Base-by-base conservation (phyloP, 257 asterid species). In the Nicotiana otophora region DNA sequence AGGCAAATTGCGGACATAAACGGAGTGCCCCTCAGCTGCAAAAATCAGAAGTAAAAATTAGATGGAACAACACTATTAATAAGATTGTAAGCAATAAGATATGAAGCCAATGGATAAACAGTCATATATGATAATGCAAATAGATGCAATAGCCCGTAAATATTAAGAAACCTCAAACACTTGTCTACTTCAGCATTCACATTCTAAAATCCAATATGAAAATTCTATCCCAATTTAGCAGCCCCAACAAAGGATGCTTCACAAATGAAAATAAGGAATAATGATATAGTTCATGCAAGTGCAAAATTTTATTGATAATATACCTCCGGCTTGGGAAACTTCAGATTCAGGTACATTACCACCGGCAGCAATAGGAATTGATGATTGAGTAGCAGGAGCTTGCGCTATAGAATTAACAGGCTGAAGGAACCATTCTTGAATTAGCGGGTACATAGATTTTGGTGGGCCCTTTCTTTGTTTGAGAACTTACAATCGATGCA, bases 401-500 rank as follows among this genome's bases (percentile, higher is more conserved):
- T 30, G 31, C 2, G 70, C 74, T 14, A 79, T 28, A 10, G 68
- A 58, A 48, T 65, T 61, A 61, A 64, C 55, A 19, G 72, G 67
- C 58, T 78, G 78, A 55, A 1, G 78, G 58, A 70, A 33, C 34
- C 82, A 62, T 3, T 65, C 82, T 61, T 57, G 82, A 16, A 61
- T 61, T 36, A 61, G 72, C 51, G 65, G 75, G 75, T 61, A 79
- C 75, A 61, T 61, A 79, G 54, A 79, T 51, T 81, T 66, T 81
- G 61, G 36, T 53, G 28, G 78, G 34, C 55, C 36, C n/a, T 81
- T 66, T 51, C 66, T 81, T 81, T 34, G 61, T 81, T 55, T 81
- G 67, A 62, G 83, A 81, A 66, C 84, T 81, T 66, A 81, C 55
- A 51, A 68, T 67, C 1, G 42, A 81, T 20, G 84, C 84, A 36